phyloP scores from a whole-genome alignment of 306 rosid species.

The Cucurbita ficifolia region DNA sequence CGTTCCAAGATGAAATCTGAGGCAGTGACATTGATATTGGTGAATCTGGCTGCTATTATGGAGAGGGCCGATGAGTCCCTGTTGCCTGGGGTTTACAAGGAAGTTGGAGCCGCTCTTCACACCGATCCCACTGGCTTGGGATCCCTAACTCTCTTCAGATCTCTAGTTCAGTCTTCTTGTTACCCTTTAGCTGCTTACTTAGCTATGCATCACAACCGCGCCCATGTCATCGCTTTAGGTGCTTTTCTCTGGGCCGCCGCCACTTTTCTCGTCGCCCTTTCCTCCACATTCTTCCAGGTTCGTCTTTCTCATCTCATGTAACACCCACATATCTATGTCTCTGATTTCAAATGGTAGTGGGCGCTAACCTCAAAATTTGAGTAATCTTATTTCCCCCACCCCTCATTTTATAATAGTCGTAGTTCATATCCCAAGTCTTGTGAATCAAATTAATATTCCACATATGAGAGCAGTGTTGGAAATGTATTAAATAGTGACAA shows the following conservation, averaged over 20 bases:
- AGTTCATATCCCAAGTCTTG: not conserved
- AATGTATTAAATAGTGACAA: not conserved
- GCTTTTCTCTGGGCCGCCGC: slow-evolving; percentile 70
- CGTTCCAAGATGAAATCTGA: slow-evolving; percentile 36
- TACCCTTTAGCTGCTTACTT: slow-evolving; percentile 68
- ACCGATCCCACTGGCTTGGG: slow-evolving; percentile 73
- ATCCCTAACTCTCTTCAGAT: slow-evolving; percentile 61
- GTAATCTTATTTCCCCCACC: not conserved
- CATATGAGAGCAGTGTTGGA: too few relatives aligned
- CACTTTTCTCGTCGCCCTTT: slow-evolving; percentile 51
- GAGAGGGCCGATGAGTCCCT: slow-evolving; percentile 66
- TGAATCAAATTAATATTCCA: too few relatives aligned
- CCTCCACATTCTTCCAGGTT: slow-evolving; percentile 57
- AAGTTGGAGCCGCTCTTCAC: slow-evolving; percentile 52
- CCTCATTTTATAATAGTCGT: not conserved
- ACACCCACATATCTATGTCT: not conserved
- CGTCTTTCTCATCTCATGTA: not conserved
- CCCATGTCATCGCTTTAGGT: slow-evolving; percentile 54
- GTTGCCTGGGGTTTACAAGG: slow-evolving; percentile 70
- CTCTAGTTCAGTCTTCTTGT: slow-evolving; percentile 56
- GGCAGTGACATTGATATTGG: slow-evolving; percentile 41
- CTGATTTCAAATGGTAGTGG: not conserved
- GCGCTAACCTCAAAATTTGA: too few relatives aligned
- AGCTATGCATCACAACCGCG: slow-evolving; percentile 56
- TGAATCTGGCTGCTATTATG: slow-evolving; percentile 57